Evolutionary conservation across 768 basidiomycete species (phyloP).

Genomic region (Tulasnella sp.): DNA sequence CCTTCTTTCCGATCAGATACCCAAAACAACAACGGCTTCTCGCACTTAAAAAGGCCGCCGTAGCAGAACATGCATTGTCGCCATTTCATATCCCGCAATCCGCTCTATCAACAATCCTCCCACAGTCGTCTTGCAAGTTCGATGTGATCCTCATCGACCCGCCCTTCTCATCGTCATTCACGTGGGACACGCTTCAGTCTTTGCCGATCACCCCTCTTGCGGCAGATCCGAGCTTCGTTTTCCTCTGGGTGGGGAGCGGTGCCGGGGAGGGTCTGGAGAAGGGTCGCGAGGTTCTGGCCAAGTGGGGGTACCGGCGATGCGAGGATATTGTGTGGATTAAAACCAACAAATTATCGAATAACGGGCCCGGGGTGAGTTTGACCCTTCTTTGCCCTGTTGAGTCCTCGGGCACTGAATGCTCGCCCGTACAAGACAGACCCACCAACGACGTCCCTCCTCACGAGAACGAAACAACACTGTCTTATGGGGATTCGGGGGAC

Average conservation of each 20-base stretch:
- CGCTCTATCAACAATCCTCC: conserved; percentile 38
- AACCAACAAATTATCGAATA: conserved; percentile 65
- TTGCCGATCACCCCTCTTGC: conserved; percentile 75
- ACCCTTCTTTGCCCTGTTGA: conserved; percentile 1
- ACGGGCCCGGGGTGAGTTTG: conserved; percentile 58
- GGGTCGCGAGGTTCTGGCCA: conserved; percentile 79
- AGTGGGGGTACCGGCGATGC: conserved; percentile 90
- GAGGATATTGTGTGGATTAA: conserved; percentile 99
- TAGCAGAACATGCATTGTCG: conserved; percentile 55
- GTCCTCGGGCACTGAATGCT: conserved; percentile 3
- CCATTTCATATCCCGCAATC: conserved; percentile 62
- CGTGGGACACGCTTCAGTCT: conserved; percentile 75
- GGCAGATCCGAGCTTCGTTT: conserved; percentile 86
- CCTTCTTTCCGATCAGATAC: conserved; percentile 45
- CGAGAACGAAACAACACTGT: conserved; percentile 91
- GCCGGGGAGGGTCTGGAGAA: conserved; percentile 84
- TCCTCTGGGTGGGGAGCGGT: conserved; percentile 92
- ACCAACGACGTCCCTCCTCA: conserved; percentile 75
- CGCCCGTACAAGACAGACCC: conserved; percentile 53
- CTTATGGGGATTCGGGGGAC: conserved; percentile 96
- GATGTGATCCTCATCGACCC: conserved; percentile 89
- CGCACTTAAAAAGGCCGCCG: conserved; percentile 68
- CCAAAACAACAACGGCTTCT: conserved; percentile 86
- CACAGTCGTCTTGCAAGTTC: conserved; percentile 50
- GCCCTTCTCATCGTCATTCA: conserved; percentile 74